These are phyloP conservation scores for Epichloe brachyelytri DNA, from an alignment of 2,329 filamentous ascomycete species.

Conservation along the genomic window DNA sequence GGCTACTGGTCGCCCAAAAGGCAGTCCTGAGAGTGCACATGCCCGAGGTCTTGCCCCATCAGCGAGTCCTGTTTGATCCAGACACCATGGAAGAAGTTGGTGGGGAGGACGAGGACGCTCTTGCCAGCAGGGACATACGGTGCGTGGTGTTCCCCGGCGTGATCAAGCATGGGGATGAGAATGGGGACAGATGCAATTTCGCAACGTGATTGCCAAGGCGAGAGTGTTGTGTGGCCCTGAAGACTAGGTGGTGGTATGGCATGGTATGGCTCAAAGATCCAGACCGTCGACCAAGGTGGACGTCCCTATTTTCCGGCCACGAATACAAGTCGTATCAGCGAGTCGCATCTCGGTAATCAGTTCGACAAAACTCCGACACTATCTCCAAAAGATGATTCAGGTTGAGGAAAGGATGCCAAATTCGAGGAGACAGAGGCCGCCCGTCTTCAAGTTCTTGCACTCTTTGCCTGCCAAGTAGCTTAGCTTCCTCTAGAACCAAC, in stretches of 20 bases:
- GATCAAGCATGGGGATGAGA: constrained; percentile 52
- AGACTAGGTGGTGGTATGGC: constrained; percentile 7
- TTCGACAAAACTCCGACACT: too few species aligned
- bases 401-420: too few species aligned
- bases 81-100: constrained; percentile 54
- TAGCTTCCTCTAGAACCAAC: too few species aligned
- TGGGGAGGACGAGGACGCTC: constrained; percentile 44
- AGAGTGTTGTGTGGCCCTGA: constrained; percentile 46
- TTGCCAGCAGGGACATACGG: constrained; percentile 38
- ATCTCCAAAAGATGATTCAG: too few species aligned
- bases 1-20: constrained; percentile 44
- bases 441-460: too few species aligned
- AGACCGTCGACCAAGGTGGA: too few species aligned
- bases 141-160: constrained; percentile 54
- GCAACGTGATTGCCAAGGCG: constrained; percentile 54
- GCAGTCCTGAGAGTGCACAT: constrained; percentile 43
- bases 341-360: too few species aligned
- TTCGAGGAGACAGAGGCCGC: too few species aligned
- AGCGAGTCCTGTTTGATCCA: constrained; percentile 41
- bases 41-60: constrained; percentile 39
- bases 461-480: too few species aligned
- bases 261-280: not conserved
- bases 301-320: too few species aligned
- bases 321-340: too few species aligned
- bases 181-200: constrained; percentile 46